Evolutionary conservation across 768 basidiomycete genomes (phyloP).

Genomic region (Dacryopinax primogenitus): DNA sequence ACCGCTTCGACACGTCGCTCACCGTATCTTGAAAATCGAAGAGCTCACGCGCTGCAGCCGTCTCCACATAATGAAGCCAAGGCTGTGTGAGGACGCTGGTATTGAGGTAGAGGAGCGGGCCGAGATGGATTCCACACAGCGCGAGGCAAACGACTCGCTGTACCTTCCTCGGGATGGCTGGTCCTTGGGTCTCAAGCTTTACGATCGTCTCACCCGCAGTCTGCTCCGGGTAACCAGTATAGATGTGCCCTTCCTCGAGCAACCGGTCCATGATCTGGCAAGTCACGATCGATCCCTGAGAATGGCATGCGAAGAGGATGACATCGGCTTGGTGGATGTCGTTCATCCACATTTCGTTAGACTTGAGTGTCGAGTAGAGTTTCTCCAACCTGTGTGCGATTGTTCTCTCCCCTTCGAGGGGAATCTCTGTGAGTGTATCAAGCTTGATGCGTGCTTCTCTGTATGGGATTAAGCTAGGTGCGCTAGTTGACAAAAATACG

Average conservation of each 20-base stretch:
- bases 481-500: neutral
- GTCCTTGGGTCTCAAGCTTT: slow-evolving; percentile 18
- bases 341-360: slow-evolving; percentile 46
- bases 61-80: slow-evolving; percentile 63
- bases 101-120: slow-evolving; percentile 63
- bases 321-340: slow-evolving; percentile 53
- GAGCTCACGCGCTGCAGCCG: slow-evolving; percentile 74
- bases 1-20: slow-evolving; percentile 64
- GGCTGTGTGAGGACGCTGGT: slow-evolving; percentile 59
- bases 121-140: slow-evolving; percentile 74
- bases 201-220: slow-evolving; percentile 10
- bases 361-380: slow-evolving; percentile 49
- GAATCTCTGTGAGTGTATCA: slow-evolving; percentile 69
- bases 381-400: slow-evolving; percentile 60
- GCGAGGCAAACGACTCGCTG: slow-evolving; percentile 67
- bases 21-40: slow-evolving; percentile 95
- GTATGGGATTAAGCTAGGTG: too few species aligned
- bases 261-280: slow-evolving; percentile 77
- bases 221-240: slow-evolving; percentile 33
- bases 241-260: slow-evolving; percentile 65
- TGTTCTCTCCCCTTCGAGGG: slow-evolving; percentile 89
- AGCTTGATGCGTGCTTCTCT: slow-evolving; percentile 42
- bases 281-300: slow-evolving; percentile 87
- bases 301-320: slow-evolving; percentile 84
- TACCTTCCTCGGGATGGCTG: slow-evolving; percentile 24